Base-by-base conservation (phyloP, 2,329 filamentous ascomycete genomes). In the Aspergillus cejpii region DNA sequence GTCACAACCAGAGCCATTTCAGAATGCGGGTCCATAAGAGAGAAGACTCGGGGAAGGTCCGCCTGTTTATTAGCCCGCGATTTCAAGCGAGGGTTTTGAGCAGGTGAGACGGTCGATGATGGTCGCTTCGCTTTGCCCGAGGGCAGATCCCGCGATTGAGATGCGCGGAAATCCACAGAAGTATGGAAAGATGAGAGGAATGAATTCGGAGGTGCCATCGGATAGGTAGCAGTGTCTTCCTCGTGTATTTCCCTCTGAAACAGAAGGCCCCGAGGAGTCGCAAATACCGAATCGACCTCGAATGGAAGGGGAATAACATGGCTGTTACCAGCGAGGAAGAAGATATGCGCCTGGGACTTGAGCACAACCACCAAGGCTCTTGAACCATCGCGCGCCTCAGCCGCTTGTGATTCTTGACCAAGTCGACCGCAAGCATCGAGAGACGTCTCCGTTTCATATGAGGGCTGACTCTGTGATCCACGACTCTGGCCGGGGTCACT, bases 271-370 rank as follows among this genome's bases (percentile, higher is more conserved):
- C 81, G 76, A 5, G 89, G 85, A 10, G 87, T 86, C 27, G 91
- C 81, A 64, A 90, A 87, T 23, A 87, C 89, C 42, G 81, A 81
- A 61, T 95, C 88, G 33, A 96, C 85, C 68, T 97, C 90, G 61
- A 98, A 98, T 1, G 91, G 91, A 60, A 98, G 80, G 63, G 95
- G 88, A 38, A 97, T 77, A 47, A 95, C 80, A 75, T 98, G 87
- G 61, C 80, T 92, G 26, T 87, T 83, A 15, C 91, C 91, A 1
- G 85, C 80, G 28, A 97, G 77, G 63, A 94, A 96, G 73, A 90
- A 94, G 53, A 98, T 81, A 62, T 97, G 91, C 17, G 87, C 89
- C 62, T 97, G 91, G 0, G 87, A 90, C 67, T 87, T 90, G 53
- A 98, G 79, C 55, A 97, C 85, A 39, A 98, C 85, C 6, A 97